phyloP scores from a whole-genome alignment of 139 green algal genomes.

The Nannochloris sp. region DNA sequence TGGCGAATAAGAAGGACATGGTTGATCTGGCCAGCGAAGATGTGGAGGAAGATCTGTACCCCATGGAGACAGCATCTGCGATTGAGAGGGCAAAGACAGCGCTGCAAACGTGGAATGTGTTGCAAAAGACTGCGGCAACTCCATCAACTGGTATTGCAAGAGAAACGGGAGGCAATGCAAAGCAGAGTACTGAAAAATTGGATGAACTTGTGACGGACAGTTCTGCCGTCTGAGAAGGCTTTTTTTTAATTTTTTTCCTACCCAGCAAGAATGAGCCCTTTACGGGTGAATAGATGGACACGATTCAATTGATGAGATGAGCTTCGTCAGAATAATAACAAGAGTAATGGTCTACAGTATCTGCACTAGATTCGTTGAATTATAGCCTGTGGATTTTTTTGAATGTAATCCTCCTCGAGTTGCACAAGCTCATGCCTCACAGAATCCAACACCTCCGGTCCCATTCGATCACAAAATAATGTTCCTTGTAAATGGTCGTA shows the following conservation, averaged over 20 bases:
- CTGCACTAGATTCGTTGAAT: slow-evolving; percentile 38
- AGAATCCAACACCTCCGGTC: slow-evolving; percentile 33
- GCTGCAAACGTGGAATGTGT: background rate
- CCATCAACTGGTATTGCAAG: background rate
- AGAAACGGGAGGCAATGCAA: too few species aligned
- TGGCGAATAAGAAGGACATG: background rate
- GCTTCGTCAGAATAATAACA: background rate
- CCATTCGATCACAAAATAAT: slow-evolving; percentile 80
- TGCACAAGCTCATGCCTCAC: slow-evolving; percentile 40
- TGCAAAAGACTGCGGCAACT: background rate
- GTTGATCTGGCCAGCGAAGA: background rate
- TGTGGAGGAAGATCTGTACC: background rate
- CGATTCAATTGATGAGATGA: too few species aligned
- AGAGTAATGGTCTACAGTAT: background rate
- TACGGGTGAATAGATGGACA: too few species aligned
- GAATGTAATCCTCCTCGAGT: slow-evolving; percentile 60
- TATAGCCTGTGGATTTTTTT: slow-evolving; percentile 41
- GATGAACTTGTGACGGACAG: too few species aligned
- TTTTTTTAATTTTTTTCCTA: too few species aligned
- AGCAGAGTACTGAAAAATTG: too few species aligned
- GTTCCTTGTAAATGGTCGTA: slow-evolving; percentile 91
- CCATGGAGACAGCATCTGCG: background rate
- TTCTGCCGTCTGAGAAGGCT: too few species aligned
- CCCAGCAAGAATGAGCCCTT: too few species aligned
- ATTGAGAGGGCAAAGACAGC: background rate